A percentile compares a stretch with the other conserved stretches of the same genome.
Evolutionary conservation across 2,329 filamentous ascomycete species (phyloP).

Genomic region (Dryadomyces sulphureus): DNA sequence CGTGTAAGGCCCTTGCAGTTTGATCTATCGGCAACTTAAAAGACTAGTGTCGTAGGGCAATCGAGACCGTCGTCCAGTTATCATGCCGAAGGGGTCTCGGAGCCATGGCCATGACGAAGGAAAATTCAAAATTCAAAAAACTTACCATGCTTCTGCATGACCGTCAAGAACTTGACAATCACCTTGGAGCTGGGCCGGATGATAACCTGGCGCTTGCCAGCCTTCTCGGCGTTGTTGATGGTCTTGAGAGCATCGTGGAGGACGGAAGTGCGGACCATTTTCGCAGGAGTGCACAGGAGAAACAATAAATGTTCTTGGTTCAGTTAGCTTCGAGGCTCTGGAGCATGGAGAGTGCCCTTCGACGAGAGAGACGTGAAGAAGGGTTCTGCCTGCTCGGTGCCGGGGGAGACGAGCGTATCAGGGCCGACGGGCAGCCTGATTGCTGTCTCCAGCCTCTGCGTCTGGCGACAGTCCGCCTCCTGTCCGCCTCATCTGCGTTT

Average conservation of each 20-base stretch:
- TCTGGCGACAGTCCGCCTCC: slow-evolving; percentile 1
- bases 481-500: neutral
- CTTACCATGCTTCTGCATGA: slow-evolving; percentile 99
- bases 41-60: slow-evolving; percentile 76
- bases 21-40: slow-evolving; percentile 99
- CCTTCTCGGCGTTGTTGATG: slow-evolving; percentile 99
- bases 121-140: neutral
- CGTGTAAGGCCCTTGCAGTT: slow-evolving; percentile 90
- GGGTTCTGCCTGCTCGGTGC: slow-evolving; percentile 58
- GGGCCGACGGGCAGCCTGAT: slow-evolving; percentile 25
- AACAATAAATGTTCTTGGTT: slow-evolving; percentile 51
- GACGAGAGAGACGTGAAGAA: slow-evolving; percentile 23
- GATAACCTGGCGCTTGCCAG: slow-evolving; percentile 97
- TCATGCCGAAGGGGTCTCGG: slow-evolving; percentile 64
- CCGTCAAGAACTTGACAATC: slow-evolving; percentile 97
- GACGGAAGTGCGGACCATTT: slow-evolving; percentile 98
- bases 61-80: slow-evolving; percentile 98
- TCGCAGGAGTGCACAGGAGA: slow-evolving; percentile 42
- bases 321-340: slow-evolving; percentile 48
- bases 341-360: slow-evolving; percentile 58
- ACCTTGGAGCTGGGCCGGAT: slow-evolving; percentile 99
- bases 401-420: slow-evolving; percentile 51
- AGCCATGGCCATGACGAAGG: neutral
- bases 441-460: slow-evolving; percentile 44
- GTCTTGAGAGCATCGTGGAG: slow-evolving; percentile 98